Evolutionary conservation across 108 stramenopile genomes (phyloP).

Genomic region (Seminavis robusta): DNA sequence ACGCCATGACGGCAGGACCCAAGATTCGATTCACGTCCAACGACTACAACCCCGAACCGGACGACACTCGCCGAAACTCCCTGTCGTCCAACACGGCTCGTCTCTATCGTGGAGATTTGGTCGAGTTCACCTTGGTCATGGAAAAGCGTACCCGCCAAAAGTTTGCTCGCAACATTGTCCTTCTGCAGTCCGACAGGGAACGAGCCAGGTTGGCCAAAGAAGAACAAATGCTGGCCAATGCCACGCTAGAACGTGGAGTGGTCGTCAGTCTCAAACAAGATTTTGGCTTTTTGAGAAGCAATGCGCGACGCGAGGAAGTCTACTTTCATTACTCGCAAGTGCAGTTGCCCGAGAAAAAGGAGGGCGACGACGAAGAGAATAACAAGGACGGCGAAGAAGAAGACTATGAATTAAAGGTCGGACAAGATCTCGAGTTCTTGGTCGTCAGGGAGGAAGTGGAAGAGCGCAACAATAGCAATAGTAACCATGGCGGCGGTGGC

Average conservation of each 20-base stretch:
- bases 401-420: slow-evolving; percentile 37
- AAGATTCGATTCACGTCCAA: slow-evolving; percentile 8
- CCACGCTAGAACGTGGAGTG: slow-evolving; percentile 59
- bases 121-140: slow-evolving; percentile 57
- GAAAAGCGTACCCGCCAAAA: slow-evolving; percentile 55
- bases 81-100: not conserved
- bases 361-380: slow-evolving; percentile 4
- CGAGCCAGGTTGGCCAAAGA: slow-evolving; percentile 38
- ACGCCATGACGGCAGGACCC: slow-evolving; percentile 5
- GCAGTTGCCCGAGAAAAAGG: slow-evolving; percentile 26
- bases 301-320: slow-evolving; percentile 50
- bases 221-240: slow-evolving; percentile 44
- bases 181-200: slow-evolving; percentile 68
- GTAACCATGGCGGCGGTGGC: not conserved
- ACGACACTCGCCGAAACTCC: not conserved
- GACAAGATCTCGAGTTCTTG: slow-evolving; percentile 74
- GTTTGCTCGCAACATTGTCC: slow-evolving; percentile 48
- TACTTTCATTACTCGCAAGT: slow-evolving; percentile 70
- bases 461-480: not conserved
- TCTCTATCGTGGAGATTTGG: slow-evolving; percentile 52
- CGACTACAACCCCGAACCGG: slow-evolving; percentile 2
- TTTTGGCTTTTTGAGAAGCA: slow-evolving; percentile 63
- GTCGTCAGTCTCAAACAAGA: slow-evolving; percentile 57
- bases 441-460: slow-evolving; percentile 42
- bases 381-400: slow-evolving; percentile 17